Evolutionary conservation across 768 basidiomycete genomes (phyloP), one percentile per base, ranked within the genome.

Genomic region (Serendipita sp.): DNA sequence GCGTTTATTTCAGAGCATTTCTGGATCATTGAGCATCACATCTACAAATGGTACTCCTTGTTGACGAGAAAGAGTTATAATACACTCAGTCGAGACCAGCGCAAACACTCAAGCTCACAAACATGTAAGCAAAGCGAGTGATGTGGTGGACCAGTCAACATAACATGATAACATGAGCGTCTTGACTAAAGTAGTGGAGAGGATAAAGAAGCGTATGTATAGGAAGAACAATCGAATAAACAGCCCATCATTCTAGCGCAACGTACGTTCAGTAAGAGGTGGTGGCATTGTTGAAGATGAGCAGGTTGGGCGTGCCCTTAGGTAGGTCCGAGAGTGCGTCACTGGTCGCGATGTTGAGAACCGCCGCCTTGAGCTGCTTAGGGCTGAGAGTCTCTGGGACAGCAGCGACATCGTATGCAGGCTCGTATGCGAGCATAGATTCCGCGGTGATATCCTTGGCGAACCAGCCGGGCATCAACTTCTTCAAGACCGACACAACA

Each of bases 281-380:
- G 34, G 87, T 88, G 3, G 81, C 84, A 68, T 91, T 91, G 78
- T 91, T 91, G 77, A 81, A 92, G 67, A 88, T 80, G 70, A 93
- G 77, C 72, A 83, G 67, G 76, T 93, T 91, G 45, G 80, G 75
- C 2, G 88, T 86, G 55, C 79, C 73, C 0, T 67, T 63, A 2
- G 82, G 82, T 6, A 75, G 66, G 23, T 84, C 75, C 0, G 64
- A 31, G 10, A 96, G 75, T 16, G 79, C 46, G 62, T 74, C 80
- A 53, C 71, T 69, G 64, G 78, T 85, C 11, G 86, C 74, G 3
- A 97, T 77, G 1, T 72, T 74, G 34, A 88, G 44, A 34, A 98
- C 67, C 3, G 87, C 87, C 65, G 79, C 75, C 84, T 91, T 96
- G 66, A 98, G 76, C 73, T 87, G 82, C 36, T 73, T 70, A 3